Evolutionary conservation across 345 rosid genomes (phyloP).

Genomic region (Lumnitzera racemosa): DNA sequence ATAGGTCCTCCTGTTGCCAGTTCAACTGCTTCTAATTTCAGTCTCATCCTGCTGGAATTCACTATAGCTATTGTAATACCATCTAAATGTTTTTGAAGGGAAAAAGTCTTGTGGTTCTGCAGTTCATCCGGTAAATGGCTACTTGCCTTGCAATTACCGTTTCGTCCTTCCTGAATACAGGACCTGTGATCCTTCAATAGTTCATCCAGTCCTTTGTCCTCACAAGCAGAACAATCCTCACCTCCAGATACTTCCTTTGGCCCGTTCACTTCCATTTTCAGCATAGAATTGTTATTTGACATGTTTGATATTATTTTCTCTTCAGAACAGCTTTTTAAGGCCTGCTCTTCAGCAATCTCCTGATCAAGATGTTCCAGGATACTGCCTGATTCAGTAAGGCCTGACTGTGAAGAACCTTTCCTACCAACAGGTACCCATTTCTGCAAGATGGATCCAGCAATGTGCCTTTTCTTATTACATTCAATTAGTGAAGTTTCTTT

Average conservation of each 20-base stretch:
- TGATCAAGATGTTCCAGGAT: constrained; percentile 9
- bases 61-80: constrained; percentile 27
- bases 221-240: constrained; percentile 6
- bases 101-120: background rate
- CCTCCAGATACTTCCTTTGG: constrained; percentile 8
- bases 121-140: background rate
- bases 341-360: constrained; percentile 16
- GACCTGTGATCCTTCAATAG: constrained; percentile 5
- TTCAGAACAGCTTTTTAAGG: constrained; percentile 11
- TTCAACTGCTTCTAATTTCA: constrained; percentile 43
- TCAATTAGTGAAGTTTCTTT: constrained; percentile 21
- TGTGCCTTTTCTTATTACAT: constrained; percentile 23
- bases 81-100: constrained; percentile 15
- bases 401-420: constrained; percentile 16
- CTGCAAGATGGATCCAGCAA: constrained; percentile 28
- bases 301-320: constrained; percentile 13
- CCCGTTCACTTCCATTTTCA: constrained; percentile 8
- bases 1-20: constrained; percentile 38
- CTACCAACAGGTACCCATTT: constrained; percentile 45
- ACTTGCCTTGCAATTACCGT: constrained; percentile 10
- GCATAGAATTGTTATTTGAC: constrained; percentile 13
- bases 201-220: constrained; percentile 8
- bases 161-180: constrained; percentile 8
- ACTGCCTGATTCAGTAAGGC: constrained; percentile 7
- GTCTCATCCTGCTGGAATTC: constrained; percentile 25